Evolutionary conservation across 2,329 filamentous ascomycete genomes (phyloP), one percentile per base, ranked within the genome.

Genomic region (Aspergillus fijiensis): DNA sequence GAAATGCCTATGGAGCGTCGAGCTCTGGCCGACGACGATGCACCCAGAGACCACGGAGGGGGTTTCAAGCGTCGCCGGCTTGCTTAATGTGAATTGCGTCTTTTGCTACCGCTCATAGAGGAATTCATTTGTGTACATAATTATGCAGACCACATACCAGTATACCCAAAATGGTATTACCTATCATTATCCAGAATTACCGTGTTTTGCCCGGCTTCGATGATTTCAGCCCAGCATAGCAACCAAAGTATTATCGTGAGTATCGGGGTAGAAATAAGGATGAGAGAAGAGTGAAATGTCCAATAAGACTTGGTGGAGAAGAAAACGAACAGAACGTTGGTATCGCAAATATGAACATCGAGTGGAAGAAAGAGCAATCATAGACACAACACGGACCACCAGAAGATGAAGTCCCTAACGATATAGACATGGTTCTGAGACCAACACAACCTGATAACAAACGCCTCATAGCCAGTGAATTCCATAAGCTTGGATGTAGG

Each of bases 1-100:
- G 84, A 87, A 63, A 80, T 93, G 83, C 87, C 87, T 0, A 77
- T 79, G 72, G 79, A 77, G 53, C 78, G 85, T 63, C 79, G 85
- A 62, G 75, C 73, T 11, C 64, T 71, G 27, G 76, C 74, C 42
- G 62, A 58, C 59, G 64, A 64, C 55, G 62, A 53, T 52, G 60
- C 63, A 25, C 65, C 60, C 21, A 55, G 64, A 45, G 56, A 58
- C 49, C 66, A 62, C 57, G 64, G 60, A 54, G 67, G 69, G 45
- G 53, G 39, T 35, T 55, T 45, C 23, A 75, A 74, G 63, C 67
- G 70, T 21, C 66, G 68, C 25, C 66, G 72, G 53, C 51, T 72
- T 56, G 69, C 59, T 51, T 73, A 65, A 62, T 58, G 62, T 51
- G 60, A 52, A 19, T 50, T 31, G 51, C 42, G 11, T 35, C 42